Conservation (phyloP, 176 grass and related monocot species). For the Elymus sibiricus region DNA sequence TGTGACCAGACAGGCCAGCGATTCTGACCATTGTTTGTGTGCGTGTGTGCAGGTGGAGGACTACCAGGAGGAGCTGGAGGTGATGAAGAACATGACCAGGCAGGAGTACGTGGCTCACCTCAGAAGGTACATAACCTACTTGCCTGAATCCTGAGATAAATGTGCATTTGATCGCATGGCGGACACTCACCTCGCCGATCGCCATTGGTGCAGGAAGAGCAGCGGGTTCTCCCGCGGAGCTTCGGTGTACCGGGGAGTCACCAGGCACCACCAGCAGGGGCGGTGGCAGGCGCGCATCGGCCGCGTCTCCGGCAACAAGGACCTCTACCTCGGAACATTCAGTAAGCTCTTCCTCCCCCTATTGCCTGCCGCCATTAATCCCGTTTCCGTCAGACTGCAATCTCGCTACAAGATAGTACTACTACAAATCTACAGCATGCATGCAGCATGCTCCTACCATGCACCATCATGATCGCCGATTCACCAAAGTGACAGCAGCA, state of each 20-base stretch:
- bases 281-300: slow-evolving; percentile 85
- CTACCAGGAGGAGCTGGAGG: slow-evolving; percentile 57
- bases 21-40: not conserved
- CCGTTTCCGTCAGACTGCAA: not conserved
- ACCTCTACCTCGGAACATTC: slow-evolving; percentile 82
- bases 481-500: not conserved
- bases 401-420: slow-evolving; percentile 9
- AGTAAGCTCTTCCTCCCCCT: slow-evolving; percentile 18
- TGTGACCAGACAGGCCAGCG: not conserved
- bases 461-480: slow-evolving; percentile 26
- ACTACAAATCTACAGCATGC: not conserved
- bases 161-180: not conserved
- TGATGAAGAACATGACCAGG: slow-evolving; percentile 78
- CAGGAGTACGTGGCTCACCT: slow-evolving; percentile 79
- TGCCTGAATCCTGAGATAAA: not conserved
- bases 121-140: slow-evolving; percentile 40
- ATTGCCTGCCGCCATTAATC: too few relatives aligned
- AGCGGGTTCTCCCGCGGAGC: slow-evolving; percentile 79
- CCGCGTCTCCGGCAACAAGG: slow-evolving; percentile 85
- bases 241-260: slow-evolving; percentile 76
- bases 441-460: slow-evolving; percentile 39
- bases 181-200: not conserved
- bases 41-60: slow-evolving; percentile 43
- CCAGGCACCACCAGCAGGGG: slow-evolving; percentile 83
- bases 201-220: slow-evolving; percentile 47